A percentile compares a stretch with the other conserved stretches of the same genome.
phyloP scores from a whole-genome alignment of 768 basidiomycete species.

The Phylloporus rhodoxanthus region DNA sequence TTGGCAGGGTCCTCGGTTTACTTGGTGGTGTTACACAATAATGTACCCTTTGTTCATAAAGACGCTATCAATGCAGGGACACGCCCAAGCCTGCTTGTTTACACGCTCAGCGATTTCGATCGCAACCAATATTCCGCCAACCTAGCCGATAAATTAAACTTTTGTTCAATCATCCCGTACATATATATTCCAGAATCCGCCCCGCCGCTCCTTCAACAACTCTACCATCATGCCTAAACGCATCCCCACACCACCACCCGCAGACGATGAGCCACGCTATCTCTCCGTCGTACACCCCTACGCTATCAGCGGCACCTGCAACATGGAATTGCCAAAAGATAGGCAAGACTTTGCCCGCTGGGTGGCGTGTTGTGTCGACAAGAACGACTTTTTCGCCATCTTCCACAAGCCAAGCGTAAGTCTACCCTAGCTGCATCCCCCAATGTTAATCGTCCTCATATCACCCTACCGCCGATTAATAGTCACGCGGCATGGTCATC shows the following conservation, averaged over 20 bases:
- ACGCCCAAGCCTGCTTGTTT: no score
- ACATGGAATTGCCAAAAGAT: constrained; percentile 37
- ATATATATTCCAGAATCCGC: no score
- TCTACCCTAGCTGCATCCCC: neutral
- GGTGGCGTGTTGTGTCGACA: constrained; percentile 38
- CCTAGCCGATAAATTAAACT: neutral
- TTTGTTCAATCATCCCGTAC: no score
- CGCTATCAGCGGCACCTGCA: constrained; percentile 33
- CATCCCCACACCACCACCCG: constrained; percentile 36
- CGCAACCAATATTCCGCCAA: no score
- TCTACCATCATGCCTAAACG: constrained; percentile 37
- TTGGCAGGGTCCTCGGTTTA: no score
- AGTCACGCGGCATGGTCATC: constrained; percentile 43
- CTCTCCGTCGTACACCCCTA: constrained; percentile 43
- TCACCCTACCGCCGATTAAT: neutral
- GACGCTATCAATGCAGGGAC: no score
- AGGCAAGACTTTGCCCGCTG: constrained; percentile 36
- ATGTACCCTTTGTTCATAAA: no score
- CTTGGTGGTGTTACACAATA: no score
- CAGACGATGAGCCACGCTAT: constrained; percentile 41
- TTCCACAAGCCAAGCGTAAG: constrained; percentile 43
- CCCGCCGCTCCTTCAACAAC: neutral
- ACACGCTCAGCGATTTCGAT: neutral
- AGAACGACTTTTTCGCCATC: constrained; percentile 33
- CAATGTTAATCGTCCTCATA: neutral